These are phyloP conservation scores for Pleurostoma richardsiae DNA, from an alignment of 2,329 filamentous ascomycete genomes.

Conservation along the genomic window DNA sequence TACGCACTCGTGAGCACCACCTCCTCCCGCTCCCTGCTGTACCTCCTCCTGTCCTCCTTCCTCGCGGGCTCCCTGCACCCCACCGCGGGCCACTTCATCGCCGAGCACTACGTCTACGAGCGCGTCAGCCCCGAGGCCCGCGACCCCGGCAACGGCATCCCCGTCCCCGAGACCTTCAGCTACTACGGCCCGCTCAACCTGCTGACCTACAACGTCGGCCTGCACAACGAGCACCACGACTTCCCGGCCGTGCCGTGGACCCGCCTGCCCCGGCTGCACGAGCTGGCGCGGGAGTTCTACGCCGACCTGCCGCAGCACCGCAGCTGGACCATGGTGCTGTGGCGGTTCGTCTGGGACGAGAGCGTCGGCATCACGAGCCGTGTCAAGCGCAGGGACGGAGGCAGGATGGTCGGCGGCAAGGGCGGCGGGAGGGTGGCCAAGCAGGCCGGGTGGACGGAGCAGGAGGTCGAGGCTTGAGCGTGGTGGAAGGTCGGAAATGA, in stretches of 20 bases:
- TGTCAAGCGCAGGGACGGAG: slow-evolving; percentile 84
- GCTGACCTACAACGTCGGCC: slow-evolving; percentile 92
- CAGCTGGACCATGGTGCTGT: slow-evolving; percentile 91
- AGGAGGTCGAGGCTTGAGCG: slow-evolving; percentile 59
- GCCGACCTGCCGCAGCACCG: slow-evolving; percentile 77
- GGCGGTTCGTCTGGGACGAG: slow-evolving; percentile 90
- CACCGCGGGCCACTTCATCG: slow-evolving; percentile 95
- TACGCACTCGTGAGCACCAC: slow-evolving; percentile 56
- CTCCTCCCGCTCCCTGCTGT: slow-evolving; percentile 64
- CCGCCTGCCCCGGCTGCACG: slow-evolving; percentile 68
- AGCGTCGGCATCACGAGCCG: slow-evolving; percentile 86
- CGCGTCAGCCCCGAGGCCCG: slow-evolving; percentile 50
- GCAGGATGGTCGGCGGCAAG: slow-evolving; percentile 50
- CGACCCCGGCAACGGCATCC: slow-evolving; percentile 54
- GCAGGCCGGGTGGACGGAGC: slow-evolving; percentile 57
- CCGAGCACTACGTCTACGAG: slow-evolving; percentile 87
- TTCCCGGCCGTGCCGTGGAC: slow-evolving; percentile 98
- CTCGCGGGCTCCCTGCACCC: slow-evolving; percentile 91
- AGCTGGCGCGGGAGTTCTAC: slow-evolving; percentile 88
- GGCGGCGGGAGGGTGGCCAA: slow-evolving; percentile 31
- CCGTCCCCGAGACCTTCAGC: slow-evolving; percentile 88
- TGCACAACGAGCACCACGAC: slow-evolving; percentile 99
- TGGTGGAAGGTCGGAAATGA: not conserved
- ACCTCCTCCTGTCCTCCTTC: slow-evolving; percentile 86
- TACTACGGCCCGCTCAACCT: slow-evolving; percentile 94